These are phyloP conservation scores for Cordia subcordata DNA, from an alignment of 257 asterid species.

Conservation along the genomic window DNA sequence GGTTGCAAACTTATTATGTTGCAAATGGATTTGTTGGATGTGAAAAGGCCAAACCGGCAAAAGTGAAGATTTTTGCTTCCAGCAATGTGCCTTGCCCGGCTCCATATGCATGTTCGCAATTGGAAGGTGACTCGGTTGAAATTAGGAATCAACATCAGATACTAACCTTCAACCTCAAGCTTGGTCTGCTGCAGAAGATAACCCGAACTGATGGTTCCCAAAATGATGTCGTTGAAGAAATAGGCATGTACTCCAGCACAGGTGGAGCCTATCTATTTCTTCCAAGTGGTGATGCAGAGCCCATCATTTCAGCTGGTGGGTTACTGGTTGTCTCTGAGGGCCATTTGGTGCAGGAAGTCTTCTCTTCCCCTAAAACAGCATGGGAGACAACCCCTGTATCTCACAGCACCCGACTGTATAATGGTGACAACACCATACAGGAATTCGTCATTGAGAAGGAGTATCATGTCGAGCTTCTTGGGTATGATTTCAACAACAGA, in stretches of 20 bases:
- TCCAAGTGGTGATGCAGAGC: constrained; percentile 84
- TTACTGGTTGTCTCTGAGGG: constrained; percentile 72
- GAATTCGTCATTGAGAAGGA: constrained; percentile 86
- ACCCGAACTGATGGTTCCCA: constrained; percentile 45
- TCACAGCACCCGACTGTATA: constrained; percentile 78
- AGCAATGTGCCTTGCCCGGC: constrained; percentile 59
- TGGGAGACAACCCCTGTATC: constrained; percentile 73
- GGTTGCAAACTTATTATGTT: constrained; percentile 88
- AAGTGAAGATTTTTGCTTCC: constrained; percentile 39
- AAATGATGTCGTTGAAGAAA: constrained; percentile 60
- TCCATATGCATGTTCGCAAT: constrained; percentile 60
- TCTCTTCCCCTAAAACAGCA: constrained; percentile 64
- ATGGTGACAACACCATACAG: constrained; percentile 53
- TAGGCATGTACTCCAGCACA: constrained; percentile 70
- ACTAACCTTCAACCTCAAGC: constrained; percentile 49
- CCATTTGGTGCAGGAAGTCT: constrained; percentile 71
- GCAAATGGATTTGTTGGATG: constrained; percentile 98
- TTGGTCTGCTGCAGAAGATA: constrained; percentile 68
- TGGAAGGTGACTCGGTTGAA: constrained; percentile 58
- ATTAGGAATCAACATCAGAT: constrained; percentile 58
- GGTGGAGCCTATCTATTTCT: constrained; percentile 94
- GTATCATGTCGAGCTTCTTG: constrained; percentile 87
- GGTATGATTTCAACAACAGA: constrained; percentile 49
- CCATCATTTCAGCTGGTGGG: constrained; percentile 55
- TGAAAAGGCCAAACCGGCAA: constrained; percentile 93